A percentile compares a stretch with the other conserved stretches of the same genome.
Conservation (phyloP, 1,139 yeast species). For the Scheffersomyces illinoinensis region DNA sequence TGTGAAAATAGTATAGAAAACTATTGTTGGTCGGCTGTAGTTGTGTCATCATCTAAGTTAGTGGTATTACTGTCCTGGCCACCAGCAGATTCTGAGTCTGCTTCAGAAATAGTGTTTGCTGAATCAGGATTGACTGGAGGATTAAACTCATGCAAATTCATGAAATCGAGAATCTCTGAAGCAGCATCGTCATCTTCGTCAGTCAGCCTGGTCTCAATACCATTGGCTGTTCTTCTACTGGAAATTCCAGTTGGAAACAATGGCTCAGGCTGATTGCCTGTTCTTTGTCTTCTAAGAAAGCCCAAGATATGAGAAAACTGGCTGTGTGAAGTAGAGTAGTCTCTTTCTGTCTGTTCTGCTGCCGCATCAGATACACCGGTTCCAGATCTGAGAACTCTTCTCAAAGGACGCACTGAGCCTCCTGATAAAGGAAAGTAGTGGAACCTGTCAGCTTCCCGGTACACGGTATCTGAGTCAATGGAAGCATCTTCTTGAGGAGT, state of each 20-base stretch:
- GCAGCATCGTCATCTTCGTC: conserved; percentile 5
- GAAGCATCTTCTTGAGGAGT: conserved; percentile 1
- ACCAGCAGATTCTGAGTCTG: not conserved
- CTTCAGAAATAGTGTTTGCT: not conserved
- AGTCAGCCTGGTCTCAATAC: conserved; percentile 41
- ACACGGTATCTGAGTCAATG: not conserved
- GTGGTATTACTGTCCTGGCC: not conserved
- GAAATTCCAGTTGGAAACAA: conserved; percentile 52
- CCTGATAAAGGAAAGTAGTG: conserved; percentile 3
- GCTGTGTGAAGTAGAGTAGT: conserved; percentile 8
- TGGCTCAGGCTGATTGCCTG: conserved; percentile 14
- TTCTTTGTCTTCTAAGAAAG: conserved; percentile 17
- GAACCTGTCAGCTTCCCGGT: not conserved
- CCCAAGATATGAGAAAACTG: conserved; percentile 28
- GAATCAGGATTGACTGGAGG: not conserved
- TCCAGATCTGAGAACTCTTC: conserved; percentile 16
- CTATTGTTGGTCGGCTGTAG: not conserved
- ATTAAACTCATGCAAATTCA: conserved; percentile 17
- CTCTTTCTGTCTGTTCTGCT: conserved; percentile 5
- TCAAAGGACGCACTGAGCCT: conserved; percentile 3
- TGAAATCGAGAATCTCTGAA: conserved; percentile 24
- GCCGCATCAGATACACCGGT: conserved; percentile 8
- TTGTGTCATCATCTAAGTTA: not conserved
- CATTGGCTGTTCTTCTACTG: conserved; percentile 50
- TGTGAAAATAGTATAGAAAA: not conserved